These are phyloP conservation scores for Exophiala sp. DNA, from an alignment of 2,329 filamentous ascomycete genomes.

Conservation along the genomic window DNA sequence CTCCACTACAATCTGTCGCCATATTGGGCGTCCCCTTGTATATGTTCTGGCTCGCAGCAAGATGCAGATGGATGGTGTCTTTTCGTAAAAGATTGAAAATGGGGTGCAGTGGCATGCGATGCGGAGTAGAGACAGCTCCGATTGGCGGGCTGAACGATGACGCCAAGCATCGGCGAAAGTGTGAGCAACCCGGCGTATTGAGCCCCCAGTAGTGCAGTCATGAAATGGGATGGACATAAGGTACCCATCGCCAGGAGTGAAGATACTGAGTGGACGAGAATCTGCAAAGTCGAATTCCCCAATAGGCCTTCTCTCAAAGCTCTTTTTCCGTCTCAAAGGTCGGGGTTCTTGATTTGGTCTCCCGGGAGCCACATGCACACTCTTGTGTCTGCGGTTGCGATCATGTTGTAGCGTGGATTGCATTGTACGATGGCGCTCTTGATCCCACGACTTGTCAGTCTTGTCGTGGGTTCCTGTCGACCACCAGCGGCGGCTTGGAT, in stretches of 20 bases:
- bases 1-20: not conserved
- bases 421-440: conserved; percentile 71
- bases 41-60: not conserved
- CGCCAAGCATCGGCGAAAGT: not conserved
- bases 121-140: conserved; percentile 13
- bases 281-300: no score
- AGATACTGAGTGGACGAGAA: no score
- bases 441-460: conserved; percentile 44
- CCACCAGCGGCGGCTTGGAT: conserved; percentile 53
- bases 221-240: no score
- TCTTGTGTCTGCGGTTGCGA: conserved; percentile 84
- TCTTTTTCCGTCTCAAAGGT: conserved; percentile 21
- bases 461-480: conserved; percentile 45
- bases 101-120: not conserved
- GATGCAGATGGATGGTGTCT: no score
- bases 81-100: no score
- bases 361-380: conserved; percentile 67
- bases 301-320: not conserved
- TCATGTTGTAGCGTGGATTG: conserved; percentile 86
- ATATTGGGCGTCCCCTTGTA: no score
- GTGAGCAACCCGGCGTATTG: no score
- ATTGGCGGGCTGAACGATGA: conserved; percentile 14
- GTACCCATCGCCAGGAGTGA: no score
- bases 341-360: conserved; percentile 25
- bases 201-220: no score